Base-by-base conservation (phyloP, 2,329 filamentous ascomycete genomes). In the Pezicula rhizophila region DNA sequence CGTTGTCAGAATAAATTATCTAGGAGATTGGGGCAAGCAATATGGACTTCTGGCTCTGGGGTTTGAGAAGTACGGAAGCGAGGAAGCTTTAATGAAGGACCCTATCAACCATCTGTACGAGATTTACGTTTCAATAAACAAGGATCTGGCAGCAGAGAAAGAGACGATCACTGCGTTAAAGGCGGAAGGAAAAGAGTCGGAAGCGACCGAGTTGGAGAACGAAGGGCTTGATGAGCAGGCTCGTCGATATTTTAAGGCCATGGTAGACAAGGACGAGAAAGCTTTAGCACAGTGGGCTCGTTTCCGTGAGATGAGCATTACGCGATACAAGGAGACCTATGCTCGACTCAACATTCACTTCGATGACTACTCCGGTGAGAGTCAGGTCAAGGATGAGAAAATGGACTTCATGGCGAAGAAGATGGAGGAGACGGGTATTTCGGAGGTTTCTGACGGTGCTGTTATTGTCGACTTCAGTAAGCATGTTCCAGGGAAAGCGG, bases 91-190 rank as follows among this genome's bases (percentile, higher is more conserved):
- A 11, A 67, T 78, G 54, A 74, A 76, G 42, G 87, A 92, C 60
- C 87, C 88, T 11, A 89, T 92, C 62, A 86, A 87, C 66, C 88
- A 93, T 65, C 72, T 93, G 8, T 91, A 85, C 66, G 80, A 90
- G 60, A 83, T 93, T 45, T 93, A 92, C 60, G 87, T 91, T 54
- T 79, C 81, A 66, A 89, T 92, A 66, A 81, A 81, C 57, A 74
- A 74, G 34, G 73, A 84, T 3, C 77, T 84, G 54, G 67, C 72
- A 2, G 78, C 74, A 0, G 83, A 89, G 70, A 84, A 85, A 56
- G 84, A 85, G 55, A 64, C 76, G 51, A 79, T 84, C 20, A 81
- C 82, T 58, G 73, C 69, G 38, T 39, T 62, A 14, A 58, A 64
- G 46, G 55, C 46, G 18, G 59, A 52, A 10, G 62, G 61, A 33